phyloP scores from a whole-genome alignment of 2,329 filamentous ascomycete species.

The Trichoderma citrinoviride region DNA sequence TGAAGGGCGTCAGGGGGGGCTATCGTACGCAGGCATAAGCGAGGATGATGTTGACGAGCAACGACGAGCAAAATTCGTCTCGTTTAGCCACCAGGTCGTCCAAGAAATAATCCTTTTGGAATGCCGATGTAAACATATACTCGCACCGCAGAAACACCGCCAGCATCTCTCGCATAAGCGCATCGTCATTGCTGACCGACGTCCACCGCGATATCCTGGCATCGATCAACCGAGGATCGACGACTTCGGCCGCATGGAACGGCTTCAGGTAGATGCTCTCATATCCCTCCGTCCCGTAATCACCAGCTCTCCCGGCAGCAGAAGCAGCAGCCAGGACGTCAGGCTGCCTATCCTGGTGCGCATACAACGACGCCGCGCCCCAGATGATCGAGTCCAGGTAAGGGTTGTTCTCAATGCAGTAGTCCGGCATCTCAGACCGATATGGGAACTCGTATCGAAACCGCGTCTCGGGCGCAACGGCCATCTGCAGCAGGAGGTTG shows the following conservation, averaged over 20 bases:
- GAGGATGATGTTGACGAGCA: slow-evolving; percentile 1
- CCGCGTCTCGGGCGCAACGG: slow-evolving; percentile 33
- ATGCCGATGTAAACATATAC: slow-evolving; percentile 19
- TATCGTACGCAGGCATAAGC: not conserved
- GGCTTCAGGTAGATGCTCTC: slow-evolving; percentile 31
- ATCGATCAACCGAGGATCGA: slow-evolving; percentile 33
- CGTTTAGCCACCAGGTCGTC: slow-evolving; percentile 21
- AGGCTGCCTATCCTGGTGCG: not conserved
- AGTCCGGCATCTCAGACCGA: slow-evolving; percentile 26
- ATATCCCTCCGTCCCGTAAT: not conserved
- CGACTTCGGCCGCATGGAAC: slow-evolving; percentile 23
- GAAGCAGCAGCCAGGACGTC: too few relatives aligned
- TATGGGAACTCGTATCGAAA: slow-evolving; percentile 38
- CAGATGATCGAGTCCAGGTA: slow-evolving; percentile 27
- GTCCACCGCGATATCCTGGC: slow-evolving; percentile 24
- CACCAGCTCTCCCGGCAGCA: too few relatives aligned
- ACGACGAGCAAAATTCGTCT: not conserved
- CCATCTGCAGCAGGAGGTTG: slow-evolving; percentile 36
- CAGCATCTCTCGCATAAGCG: slow-evolving; percentile 22
- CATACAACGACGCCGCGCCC: slow-evolving; percentile 15
- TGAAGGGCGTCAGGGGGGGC: not conserved
- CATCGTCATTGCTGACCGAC: slow-evolving; percentile 20
- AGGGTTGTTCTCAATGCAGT: slow-evolving; percentile 26
- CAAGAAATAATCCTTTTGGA: slow-evolving; percentile 26
- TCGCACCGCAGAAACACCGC: slow-evolving; percentile 24